Percentiles rank a stretch among this genome's conserved stretches.
Evolutionary conservation across 2,329 filamentous ascomycete genomes (phyloP).

Genomic region (Beauveria rudraprayagi): DNA sequence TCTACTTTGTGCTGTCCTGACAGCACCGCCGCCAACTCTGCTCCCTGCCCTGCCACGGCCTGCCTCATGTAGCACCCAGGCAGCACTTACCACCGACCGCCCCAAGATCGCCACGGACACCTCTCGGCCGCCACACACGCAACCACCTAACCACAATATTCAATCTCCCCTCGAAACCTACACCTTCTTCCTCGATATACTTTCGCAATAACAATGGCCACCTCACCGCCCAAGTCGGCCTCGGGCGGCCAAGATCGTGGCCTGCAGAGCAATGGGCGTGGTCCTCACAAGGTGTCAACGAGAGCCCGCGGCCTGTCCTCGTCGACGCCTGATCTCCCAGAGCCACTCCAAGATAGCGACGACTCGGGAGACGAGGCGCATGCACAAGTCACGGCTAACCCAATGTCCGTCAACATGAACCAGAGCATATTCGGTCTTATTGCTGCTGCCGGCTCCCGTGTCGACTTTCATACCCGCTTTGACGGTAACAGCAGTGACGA

Average conservation of each 20-base stretch:
- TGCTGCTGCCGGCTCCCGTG: constrained; percentile 73
- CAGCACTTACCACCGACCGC: constrained; percentile 1
- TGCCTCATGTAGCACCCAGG: constrained; percentile 3
- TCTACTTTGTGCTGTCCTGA: background rate
- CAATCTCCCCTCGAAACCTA: background rate
- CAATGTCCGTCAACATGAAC: constrained; percentile 68
- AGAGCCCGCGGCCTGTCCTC: constrained; percentile 26
- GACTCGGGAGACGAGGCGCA: constrained; percentile 42
- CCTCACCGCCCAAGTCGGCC: constrained; percentile 10
- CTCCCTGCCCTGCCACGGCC: background rate
- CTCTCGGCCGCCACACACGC: background rate
- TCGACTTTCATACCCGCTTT: constrained; percentile 75
- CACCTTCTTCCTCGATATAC: background rate
- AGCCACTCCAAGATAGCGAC: constrained; percentile 43
- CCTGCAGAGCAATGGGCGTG: constrained; percentile 29
- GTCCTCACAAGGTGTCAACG: constrained; percentile 38
- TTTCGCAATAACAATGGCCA: constrained; percentile 6
- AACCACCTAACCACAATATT: background rate
- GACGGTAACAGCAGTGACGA: constrained; percentile 75
- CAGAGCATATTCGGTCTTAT: constrained; percentile 93
- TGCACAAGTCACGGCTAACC: constrained; percentile 26
- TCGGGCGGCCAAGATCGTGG: constrained; percentile 26
- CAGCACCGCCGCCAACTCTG: background rate
- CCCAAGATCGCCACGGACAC: background rate
- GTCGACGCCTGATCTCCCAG: constrained; percentile 40